Evolutionary conservation across 371 early-diverging fungal genomes (phyloP).

Genomic region (Actinomortierella wolfii): DNA sequence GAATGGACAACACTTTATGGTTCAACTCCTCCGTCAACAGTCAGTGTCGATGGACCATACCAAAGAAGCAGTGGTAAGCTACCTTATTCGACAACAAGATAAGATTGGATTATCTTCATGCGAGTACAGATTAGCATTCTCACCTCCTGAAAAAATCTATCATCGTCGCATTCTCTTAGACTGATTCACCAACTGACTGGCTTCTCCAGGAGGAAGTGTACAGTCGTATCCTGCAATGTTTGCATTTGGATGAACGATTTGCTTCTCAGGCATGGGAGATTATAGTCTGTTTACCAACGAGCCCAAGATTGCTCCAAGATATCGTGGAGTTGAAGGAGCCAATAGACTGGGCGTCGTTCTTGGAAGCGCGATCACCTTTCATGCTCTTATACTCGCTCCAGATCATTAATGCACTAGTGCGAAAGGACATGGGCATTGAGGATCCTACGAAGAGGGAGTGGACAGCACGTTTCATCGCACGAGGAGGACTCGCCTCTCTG

Average conservation of each 20-base stretch:
- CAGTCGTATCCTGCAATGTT: constrained; percentile 47
- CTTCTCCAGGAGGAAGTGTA: constrained; percentile 45
- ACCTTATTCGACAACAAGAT: no score
- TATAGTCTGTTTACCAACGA: constrained; percentile 48
- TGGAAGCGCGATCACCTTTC: constrained; percentile 51
- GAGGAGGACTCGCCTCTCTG: constrained; percentile 44
- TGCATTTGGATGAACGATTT: constrained; percentile 49
- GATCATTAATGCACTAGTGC: constrained; percentile 46
- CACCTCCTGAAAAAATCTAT: no score
- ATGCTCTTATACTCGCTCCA: constrained; percentile 50
- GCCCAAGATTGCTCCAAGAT: constrained; percentile 33
- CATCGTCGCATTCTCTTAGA: no score
- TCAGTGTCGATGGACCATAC: background rate
- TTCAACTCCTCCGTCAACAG: constrained; percentile 15
- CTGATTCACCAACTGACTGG: constrained; percentile 26
- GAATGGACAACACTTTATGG: constrained; percentile 41
- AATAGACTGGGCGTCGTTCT: constrained; percentile 38
- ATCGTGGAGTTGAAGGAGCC: constrained; percentile 27
- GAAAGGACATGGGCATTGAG: constrained; percentile 28
- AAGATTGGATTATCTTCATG: no score
- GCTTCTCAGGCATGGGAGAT: constrained; percentile 52
- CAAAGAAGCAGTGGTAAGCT: no score
- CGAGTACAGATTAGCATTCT: no score
- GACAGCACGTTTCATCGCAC: constrained; percentile 40
- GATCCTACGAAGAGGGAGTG: constrained; percentile 21